A percentile compares a stretch with the other conserved stretches of the same genome.
phyloP scores from a whole-genome alignment of 2,329 filamentous ascomycete species.

The Ophidiomyces ophidiicola region DNA sequence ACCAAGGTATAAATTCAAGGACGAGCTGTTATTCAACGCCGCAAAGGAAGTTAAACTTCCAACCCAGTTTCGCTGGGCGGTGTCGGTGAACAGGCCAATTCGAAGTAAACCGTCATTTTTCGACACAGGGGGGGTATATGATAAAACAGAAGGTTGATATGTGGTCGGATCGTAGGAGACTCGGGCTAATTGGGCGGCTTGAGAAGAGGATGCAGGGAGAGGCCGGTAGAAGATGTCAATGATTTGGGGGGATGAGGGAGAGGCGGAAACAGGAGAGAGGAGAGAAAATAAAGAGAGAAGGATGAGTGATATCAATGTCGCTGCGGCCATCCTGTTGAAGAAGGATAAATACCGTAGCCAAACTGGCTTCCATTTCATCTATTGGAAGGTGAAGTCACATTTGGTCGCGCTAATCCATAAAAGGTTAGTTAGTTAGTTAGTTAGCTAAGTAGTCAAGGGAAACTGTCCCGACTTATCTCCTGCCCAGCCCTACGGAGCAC shows the following conservation, averaged over 20 bases:
- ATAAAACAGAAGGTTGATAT: constrained; percentile 26
- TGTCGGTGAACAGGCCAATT: constrained; percentile 39
- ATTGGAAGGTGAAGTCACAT: too few relatives aligned
- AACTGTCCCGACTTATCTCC: too few relatives aligned
- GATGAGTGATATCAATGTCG: background rate
- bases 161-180: constrained; percentile 32
- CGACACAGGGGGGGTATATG: constrained; percentile 28
- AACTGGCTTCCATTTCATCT: background rate
- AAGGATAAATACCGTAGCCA: background rate
- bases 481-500: too few relatives aligned
- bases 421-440: too few relatives aligned
- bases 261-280: constrained; percentile 15
- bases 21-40: constrained; percentile 20
- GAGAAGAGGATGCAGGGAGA: constrained; percentile 20
- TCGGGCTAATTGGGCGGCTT: constrained; percentile 29
- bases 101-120: constrained; percentile 38
- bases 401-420: too few relatives aligned
- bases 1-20: constrained; percentile 31
- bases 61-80: constrained; percentile 28
- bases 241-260: constrained; percentile 17
- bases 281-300: constrained; percentile 15
- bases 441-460: too few relatives aligned
- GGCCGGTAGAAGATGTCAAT: constrained; percentile 32
- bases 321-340: background rate
- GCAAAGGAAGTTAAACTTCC: constrained; percentile 31